Percentiles rank a stretch among this genome's conserved stretches.
These are phyloP conservation scores for barrel medic (Medicago truncatula) DNA, from an alignment of 306 rosid genomes.

Conservation along the genomic window MtrunA17r5.0-ANR NC_053048.1:7464001-7464500, in stretches of 20 bases:
- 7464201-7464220: neutral
- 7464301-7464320: neutral
- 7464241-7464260: slow-evolving; percentile 35
- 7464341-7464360: slow-evolving; percentile 19
- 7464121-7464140: neutral
- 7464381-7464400: neutral
- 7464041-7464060: slow-evolving; percentile 78
- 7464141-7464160: neutral
- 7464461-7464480: too few species aligned
- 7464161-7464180: neutral
- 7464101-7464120: slow-evolving; percentile 10
- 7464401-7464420: too few species aligned
- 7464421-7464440: too few species aligned
- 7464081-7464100: slow-evolving; percentile 41
- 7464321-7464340: slow-evolving; percentile 21
- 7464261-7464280: slow-evolving; percentile 11
- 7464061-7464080: slow-evolving; percentile 75
- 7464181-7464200: too few species aligned
- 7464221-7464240: neutral
- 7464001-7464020: slow-evolving; percentile 83
- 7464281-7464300: neutral
- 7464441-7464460: too few species aligned
- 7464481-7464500: too few species aligned
- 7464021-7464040: slow-evolving; percentile 89
- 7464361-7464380: slow-evolving; percentile 1